These are phyloP conservation scores for Garcia nutans DNA, from an alignment of 345 rosid genomes.

Conservation along the genomic window DNA sequence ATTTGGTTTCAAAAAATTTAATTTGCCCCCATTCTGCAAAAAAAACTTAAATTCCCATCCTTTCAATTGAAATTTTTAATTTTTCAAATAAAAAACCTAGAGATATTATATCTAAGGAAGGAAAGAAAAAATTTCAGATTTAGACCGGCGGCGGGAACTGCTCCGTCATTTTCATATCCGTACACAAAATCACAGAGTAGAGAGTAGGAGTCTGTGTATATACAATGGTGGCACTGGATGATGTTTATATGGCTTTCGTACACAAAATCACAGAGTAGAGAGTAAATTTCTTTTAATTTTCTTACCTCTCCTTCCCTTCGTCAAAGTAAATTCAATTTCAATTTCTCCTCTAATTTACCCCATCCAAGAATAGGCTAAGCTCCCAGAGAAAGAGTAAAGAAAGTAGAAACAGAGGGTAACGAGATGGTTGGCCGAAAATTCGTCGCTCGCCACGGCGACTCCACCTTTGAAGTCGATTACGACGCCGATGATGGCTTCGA, in stretches of 20 bases:
- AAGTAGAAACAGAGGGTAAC: conserved; percentile 30
- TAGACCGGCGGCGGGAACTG: conserved; percentile 10
- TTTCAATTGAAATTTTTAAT: too few relatives aligned
- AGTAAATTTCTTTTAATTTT: too few relatives aligned
- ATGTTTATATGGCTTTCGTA: too few relatives aligned
- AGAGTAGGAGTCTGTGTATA: not conserved
- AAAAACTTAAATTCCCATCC: too few relatives aligned
- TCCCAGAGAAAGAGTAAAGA: conserved; percentile 12
- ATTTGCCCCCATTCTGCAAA: too few relatives aligned
- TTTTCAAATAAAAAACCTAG: too few relatives aligned
- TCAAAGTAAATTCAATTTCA: too few relatives aligned
- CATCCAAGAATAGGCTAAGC: not conserved
- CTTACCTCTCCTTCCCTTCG: too few relatives aligned
- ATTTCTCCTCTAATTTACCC: too few relatives aligned
- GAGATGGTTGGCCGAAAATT: conserved; percentile 84
- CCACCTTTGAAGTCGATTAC: conserved; percentile 59
- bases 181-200: not conserved
- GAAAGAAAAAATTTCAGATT: not conserved
- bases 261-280: too few relatives aligned
- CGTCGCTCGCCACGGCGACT: conserved; percentile 44
- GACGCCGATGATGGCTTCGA: conserved; percentile 79
- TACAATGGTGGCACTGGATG: conserved; percentile 14
- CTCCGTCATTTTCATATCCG: not conserved
- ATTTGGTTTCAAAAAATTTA: too few relatives aligned
- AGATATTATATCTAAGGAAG: too few relatives aligned